Evolutionary conservation across 345 rosid species (phyloP).

Genomic region (Aethionema arabicum): DNA sequence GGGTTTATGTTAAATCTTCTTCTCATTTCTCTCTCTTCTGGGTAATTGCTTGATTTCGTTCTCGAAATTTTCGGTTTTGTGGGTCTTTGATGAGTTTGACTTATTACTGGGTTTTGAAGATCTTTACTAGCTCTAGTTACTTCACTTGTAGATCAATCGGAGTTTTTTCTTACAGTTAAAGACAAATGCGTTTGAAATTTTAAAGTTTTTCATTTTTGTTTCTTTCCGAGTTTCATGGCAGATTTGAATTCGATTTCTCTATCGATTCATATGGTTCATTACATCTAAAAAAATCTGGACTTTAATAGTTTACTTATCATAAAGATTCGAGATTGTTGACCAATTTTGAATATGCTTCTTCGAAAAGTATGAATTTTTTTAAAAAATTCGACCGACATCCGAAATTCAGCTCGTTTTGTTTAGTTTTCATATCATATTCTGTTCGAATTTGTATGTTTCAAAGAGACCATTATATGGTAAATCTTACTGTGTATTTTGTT

Average conservation of each 20-base stretch:
- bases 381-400: neutral
- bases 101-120: slow-evolving; percentile 20
- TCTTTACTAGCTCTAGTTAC: neutral
- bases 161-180: slow-evolving; percentile 10
- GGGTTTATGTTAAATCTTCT: slow-evolving; percentile 4
- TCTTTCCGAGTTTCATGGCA: neutral
- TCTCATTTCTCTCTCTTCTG: neutral
- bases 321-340: neutral
- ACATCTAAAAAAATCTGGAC: slow-evolving; percentile 7
- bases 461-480: neutral
- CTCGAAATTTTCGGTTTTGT: neutral
- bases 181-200: slow-evolving; percentile 30
- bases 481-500: slow-evolving; percentile 16
- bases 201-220: neutral
- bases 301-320: slow-evolving; percentile 1
- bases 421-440: neutral
- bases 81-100: slow-evolving; percentile 5
- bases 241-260: slow-evolving; percentile 17
- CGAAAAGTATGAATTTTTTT: neutral
- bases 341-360: neutral
- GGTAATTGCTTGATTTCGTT: slow-evolving; percentile 20
- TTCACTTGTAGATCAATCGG: slow-evolving; percentile 23
- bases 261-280: slow-evolving; percentile 12
- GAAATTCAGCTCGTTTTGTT: neutral
- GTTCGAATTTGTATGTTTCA: slow-evolving; percentile 7